Conservation (phyloP, 768 basidiomycete species). For the Panaeolus cyanescens region DNA sequence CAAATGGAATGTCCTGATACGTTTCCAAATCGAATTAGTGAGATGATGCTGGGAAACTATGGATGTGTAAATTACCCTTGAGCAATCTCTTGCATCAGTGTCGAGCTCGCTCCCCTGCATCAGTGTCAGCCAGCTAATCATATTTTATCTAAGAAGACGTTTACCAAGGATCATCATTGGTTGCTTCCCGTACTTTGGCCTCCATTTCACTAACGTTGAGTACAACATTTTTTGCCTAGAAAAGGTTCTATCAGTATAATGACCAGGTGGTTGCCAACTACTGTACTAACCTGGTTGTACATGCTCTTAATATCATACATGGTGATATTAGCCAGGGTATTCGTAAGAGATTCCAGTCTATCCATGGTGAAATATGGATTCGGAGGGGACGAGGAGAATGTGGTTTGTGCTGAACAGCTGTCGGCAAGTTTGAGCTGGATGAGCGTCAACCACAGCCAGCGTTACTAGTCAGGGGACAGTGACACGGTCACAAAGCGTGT, state of each 20-base stretch:
- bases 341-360: slow-evolving; percentile 73
- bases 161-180: slow-evolving; percentile 97
- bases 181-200: slow-evolving; percentile 94
- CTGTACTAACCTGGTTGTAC: slow-evolving; percentile 81
- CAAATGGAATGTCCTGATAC: slow-evolving; percentile 92
- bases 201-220: slow-evolving; percentile 97
- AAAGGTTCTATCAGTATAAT: slow-evolving; percentile 1
- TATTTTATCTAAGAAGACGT: slow-evolving; percentile 20
- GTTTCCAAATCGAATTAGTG: background rate
- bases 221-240: slow-evolving; percentile 92
- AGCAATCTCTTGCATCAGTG: slow-evolving; percentile 98
- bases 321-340: slow-evolving; percentile 77
- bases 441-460: slow-evolving; percentile 3
- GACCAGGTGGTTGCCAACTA: background rate
- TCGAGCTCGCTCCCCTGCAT: slow-evolving; percentile 93
- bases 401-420: background rate
- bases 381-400: slow-evolving; percentile 2
- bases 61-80: slow-evolving; percentile 64
- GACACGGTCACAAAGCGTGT: background rate
- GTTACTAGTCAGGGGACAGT: background rate
- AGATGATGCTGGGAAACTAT: slow-evolving; percentile 1
- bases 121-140: slow-evolving; percentile 4
- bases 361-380: slow-evolving; percentile 55
- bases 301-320: slow-evolving; percentile 93
- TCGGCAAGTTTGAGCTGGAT: background rate